A percentile compares a stretch with the other conserved stretches of the same genome.
phyloP scores from a whole-genome alignment of 495 filamentous ascomycete species.

The Chaetomium cochliodes region DNA sequence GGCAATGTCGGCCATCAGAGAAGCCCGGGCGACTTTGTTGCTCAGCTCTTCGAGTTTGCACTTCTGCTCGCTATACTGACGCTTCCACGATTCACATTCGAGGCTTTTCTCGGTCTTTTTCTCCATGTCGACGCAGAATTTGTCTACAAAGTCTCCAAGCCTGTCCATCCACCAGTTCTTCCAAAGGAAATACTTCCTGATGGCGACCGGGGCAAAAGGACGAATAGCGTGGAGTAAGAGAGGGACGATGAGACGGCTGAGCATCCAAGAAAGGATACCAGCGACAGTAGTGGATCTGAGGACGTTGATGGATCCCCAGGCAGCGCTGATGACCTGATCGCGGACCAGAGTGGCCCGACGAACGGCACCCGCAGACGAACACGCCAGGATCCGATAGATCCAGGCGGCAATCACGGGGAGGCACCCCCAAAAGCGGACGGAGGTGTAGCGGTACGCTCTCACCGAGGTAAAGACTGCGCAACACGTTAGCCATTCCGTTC shows the following conservation, averaged over 20 bases:
- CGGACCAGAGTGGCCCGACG: conserved; percentile 11
- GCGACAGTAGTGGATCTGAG: neutral
- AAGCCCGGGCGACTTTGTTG: neutral
- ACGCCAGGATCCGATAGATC: neutral
- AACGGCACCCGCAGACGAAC: neutral
- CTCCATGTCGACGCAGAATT: conserved; percentile 11
- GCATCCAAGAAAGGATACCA: conserved; percentile 8
- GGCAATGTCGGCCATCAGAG: neutral
- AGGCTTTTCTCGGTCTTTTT: conserved; percentile 2
- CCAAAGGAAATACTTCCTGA: conserved; percentile 11
- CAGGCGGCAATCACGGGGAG: conserved; percentile 1
- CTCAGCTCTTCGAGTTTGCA: conserved; percentile 10
- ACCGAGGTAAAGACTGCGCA: neutral
- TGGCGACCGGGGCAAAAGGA: conserved; percentile 1
- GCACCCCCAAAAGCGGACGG: neutral
- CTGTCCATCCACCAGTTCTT: neutral
- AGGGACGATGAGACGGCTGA: neutral
- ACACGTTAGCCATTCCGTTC: neutral
- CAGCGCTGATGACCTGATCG: neutral
- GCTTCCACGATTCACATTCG: neutral
- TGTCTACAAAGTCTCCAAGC: conserved; percentile 14
- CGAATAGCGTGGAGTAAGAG: conserved; percentile 6
- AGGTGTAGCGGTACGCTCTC: neutral
- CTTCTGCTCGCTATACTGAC: neutral
- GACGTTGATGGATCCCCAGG: conserved; percentile 14